Evolutionary conservation across 805 yeast genomes (phyloP), one percentile per base, ranked within the genome.

Genomic region (Schizosaccharomyces octosporus): DNA sequence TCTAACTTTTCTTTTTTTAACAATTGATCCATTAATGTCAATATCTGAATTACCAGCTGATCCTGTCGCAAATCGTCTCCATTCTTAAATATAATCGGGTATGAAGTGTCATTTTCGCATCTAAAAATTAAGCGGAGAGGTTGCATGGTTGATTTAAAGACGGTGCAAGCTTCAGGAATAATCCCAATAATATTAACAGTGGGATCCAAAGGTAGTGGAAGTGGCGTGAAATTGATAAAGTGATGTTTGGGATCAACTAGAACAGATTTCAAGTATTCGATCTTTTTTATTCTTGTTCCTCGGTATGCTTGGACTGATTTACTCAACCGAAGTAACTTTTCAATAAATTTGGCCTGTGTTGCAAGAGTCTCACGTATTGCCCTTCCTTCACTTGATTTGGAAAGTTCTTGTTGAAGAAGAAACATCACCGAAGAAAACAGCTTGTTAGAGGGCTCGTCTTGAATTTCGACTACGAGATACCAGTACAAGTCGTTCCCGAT

Each of bases 31-130:
- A 93, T 93, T 63, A 93, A 74, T 62, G 83, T 79, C 62, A 93
- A 86, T 64, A 93, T 87, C 71, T 93, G 98, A 60, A 88, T 85
- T n/a, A 93, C 95, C 65, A 93, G 77, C 71, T 93, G 99, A 74
- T 93, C 99, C 71, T 93, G 99, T 63, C 97, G 76, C 60, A 93
- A 75, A 69, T 93, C 98, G 70, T 85, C 99, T 15, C 99, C 99
- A 60, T 85, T 85, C 71, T 93, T 93, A 73, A 87, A 90, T 84
- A 93, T 90, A 45, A 93, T 73, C 5, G 94, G 81, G 70, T 87
- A 93, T 61, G 72, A 74, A 0, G 69, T 72, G 1, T 78, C 79
- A 9, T 72, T 72, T 1, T 1, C 67, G 4, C 93, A 83, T 66
- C 78, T 81, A 69, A 93, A 83, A 0, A 87, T 79, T 57, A 93